Percentiles rank a stretch among this genome's conserved stretches.
Evolutionary conservation across 768 basidiomycete genomes (phyloP).

Genomic region (Tricholoma sp.): DNA sequence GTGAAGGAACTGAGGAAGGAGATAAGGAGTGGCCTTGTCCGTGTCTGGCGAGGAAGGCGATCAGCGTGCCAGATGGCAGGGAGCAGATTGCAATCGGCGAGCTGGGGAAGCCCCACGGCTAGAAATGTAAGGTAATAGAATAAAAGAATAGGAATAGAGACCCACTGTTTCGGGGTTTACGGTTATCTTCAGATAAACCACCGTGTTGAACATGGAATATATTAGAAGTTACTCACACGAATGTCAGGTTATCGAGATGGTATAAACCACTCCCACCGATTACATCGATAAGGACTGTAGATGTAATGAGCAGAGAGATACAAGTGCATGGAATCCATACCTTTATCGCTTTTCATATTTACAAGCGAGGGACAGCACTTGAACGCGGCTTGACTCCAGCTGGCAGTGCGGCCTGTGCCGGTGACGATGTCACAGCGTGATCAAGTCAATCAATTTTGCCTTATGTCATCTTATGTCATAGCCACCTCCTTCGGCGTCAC

Average conservation of each 20-base stretch:
- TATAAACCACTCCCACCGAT: slow-evolving; percentile 93
- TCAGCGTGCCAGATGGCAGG: slow-evolving; percentile 72
- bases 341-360: background rate
- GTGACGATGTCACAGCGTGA: too few relatives aligned
- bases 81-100: slow-evolving; percentile 89
- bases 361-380: too few relatives aligned
- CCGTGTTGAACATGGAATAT: background rate
- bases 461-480: too few relatives aligned
- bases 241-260: slow-evolving; percentile 85
- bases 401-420: too few relatives aligned
- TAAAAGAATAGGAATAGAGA: slow-evolving; percentile 1
- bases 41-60: slow-evolving; percentile 93
- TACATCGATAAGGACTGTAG: slow-evolving; percentile 76
- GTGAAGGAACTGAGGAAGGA: slow-evolving; percentile 76
- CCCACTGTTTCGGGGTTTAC: slow-evolving; percentile 78
- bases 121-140: background rate
- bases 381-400: too few relatives aligned
- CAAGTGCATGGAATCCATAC: background rate
- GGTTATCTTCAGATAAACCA: background rate
- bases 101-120: slow-evolving; percentile 94
- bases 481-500: too few relatives aligned
- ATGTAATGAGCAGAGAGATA: background rate
- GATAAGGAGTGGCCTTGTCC: slow-evolving; percentile 74
- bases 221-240: slow-evolving; percentile 58
- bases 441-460: too few relatives aligned